Base-by-base conservation (phyloP, 2,329 filamentous ascomycete species). In the Neodidymelliopsis sp. region DNA sequence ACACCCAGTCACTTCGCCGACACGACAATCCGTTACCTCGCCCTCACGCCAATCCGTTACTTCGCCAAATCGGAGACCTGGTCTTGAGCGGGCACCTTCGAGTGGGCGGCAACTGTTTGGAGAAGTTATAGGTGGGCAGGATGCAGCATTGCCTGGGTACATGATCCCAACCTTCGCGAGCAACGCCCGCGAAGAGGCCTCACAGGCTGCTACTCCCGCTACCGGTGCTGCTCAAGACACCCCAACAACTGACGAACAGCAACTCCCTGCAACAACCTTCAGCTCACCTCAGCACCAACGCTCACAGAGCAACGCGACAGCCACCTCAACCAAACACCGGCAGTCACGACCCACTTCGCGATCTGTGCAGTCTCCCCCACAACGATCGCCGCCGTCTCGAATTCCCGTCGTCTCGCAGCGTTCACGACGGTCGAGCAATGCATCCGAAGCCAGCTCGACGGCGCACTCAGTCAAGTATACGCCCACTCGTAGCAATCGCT, bases 401-500 rank as follows among this genome's bases (percentile, higher is more conserved):
- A 73, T 73, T 40, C 70, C 70, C 7, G 60, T 72, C 20, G 50
- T 63, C 6, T 55, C 59, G 18, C 60, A 66, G 34, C 68, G 69
- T 6, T 60, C 59, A 23, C 60, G 66, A 22, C 68, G 69, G 6
- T 57, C 63, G 51, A 72, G 69, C 43, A 57, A 54, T n/a, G 59
- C 64, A 4, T 74, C 71, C 43, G 69, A 72, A 29, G 70, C 67
- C 12, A 66, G 62, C 42, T 68, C 70, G 3, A 71, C 71, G 13
- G 67, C 55, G n/a, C 63, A 59, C 7, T 72, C 69, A 5, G 60
- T 62, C 5, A 70, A 62, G 31, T 65, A 66, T 37, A 64, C 64
- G 11, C 62, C 62, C 9, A 65, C 62, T 11, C 56, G 59, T 46
- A 63, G 65, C 56, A 62, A 60, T 22, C 58, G 58, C 37, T 58